Percentiles rank a stretch among this genome's conserved stretches.
These are phyloP conservation scores for Astragalus glycyphyllos DNA, from an alignment of 306 rosid genomes.

Conservation along the genomic window DNA sequence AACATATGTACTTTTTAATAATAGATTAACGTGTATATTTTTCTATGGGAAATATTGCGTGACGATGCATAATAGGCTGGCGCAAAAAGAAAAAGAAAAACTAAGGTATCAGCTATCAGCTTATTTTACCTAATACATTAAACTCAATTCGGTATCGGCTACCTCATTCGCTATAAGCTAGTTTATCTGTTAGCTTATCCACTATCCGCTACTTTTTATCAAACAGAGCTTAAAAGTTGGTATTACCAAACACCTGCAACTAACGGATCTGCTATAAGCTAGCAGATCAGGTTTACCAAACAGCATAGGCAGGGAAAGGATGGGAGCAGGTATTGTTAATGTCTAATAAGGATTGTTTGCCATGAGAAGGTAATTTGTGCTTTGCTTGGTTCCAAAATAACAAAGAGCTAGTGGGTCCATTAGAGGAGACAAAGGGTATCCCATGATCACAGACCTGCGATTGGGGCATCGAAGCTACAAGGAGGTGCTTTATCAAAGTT, in stretches of 20 bases:
- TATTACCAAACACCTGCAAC: too few relatives aligned
- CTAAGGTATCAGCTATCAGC: too few relatives aligned
- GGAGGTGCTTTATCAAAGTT: constrained; percentile 48
- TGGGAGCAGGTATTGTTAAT: constrained; percentile 28
- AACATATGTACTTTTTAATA: neutral
- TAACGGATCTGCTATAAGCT: too few relatives aligned
- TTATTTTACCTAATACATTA: too few relatives aligned
- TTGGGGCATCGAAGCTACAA: constrained; percentile 57
- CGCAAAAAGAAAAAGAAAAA: neutral
- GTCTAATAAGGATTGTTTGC: constrained; percentile 41
- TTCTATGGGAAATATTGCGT: neutral
- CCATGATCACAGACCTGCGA: constrained; percentile 74
- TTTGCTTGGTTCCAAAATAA: constrained; percentile 50
- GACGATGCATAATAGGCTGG: constrained; percentile 1
- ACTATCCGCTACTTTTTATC: too few relatives aligned
- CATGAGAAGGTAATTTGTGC: constrained; percentile 42
- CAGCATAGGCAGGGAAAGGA: neutral
- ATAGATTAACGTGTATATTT: neutral
- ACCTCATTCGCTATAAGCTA: too few relatives aligned
- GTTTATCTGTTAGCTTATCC: too few relatives aligned
- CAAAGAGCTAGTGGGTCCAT: constrained; percentile 61
- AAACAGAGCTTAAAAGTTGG: too few relatives aligned
- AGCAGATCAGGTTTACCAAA: too few relatives aligned
- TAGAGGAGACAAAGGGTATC: constrained; percentile 80
- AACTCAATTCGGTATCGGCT: too few relatives aligned